Base-by-base conservation (phyloP, 805 yeast species). In the Candida ficus region DNA sequence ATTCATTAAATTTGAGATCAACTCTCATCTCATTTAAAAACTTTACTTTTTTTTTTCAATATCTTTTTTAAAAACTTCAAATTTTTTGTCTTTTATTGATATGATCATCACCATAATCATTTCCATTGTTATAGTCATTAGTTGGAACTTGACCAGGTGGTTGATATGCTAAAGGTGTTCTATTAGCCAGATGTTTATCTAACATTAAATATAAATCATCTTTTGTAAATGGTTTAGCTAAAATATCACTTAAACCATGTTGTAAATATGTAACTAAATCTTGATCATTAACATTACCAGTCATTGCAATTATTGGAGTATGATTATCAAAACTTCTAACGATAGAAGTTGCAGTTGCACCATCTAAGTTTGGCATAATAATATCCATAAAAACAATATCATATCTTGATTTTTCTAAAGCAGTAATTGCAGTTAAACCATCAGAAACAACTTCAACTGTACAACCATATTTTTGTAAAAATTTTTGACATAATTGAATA, bases 221-320 rank as follows among this genome's bases (percentile, higher is more conserved):
- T 56, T 85, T 88, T 2, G 95, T 83, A 59, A 93, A 93, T 1
- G 99, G 99, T 57, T 93, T 88, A 5, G 95, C 95, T 47, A 93
- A 67, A 28, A 93, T 87, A 61, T 88, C 96, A 43, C 86, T 81
- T 87, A 89, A 89, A 5, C 96, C 97, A 54, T 88, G 87, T 51
- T 82, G 83, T 44, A 86, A 65, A 59, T 85, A 88, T 1, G 80
- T 83, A 35, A 84, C 83, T 43, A 88, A 68, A 60, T 88, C 95
- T 49, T 82, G 78, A 48, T 83, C 86, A 50, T 84, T 83, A 42
- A 87, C 84, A 57, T 87, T 88, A 30, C 95, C 95, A 2, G 96
- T 87, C 95, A 87, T 87, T 23, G 95, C 95, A 49, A 93, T 83
- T 47, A 93, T 86, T 11, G 98, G 98, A 0, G 96, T 87, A 39